These are phyloP conservation scores for Amaranthus tricolor DNA, from an alignment of 179 eudicot species.

Conservation along the genomic window DNA sequence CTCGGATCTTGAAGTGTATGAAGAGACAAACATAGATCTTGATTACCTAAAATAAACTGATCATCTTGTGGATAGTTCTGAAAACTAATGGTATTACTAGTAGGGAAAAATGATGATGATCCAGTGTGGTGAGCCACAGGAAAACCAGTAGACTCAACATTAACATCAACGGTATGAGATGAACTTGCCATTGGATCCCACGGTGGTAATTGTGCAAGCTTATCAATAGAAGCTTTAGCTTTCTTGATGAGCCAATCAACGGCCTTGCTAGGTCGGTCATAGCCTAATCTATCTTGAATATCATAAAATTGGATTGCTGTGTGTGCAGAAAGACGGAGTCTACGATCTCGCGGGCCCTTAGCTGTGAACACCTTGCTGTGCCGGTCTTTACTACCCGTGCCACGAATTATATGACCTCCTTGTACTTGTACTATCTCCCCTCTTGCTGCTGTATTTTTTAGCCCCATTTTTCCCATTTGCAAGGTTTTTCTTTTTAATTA, in stretches of 20 bases:
- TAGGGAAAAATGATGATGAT: conserved; percentile 36
- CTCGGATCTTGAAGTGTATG: conserved; percentile 43
- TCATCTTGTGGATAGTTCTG: conserved; percentile 31
- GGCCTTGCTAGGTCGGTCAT: conserved; percentile 68
- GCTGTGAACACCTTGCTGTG: conserved; percentile 74
- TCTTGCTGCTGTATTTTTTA: conserved; percentile 29
- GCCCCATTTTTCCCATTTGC: conserved; percentile 24
- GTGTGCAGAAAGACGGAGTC: conserved; percentile 63
- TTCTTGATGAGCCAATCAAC: conserved; percentile 72
- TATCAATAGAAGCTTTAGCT: conserved; percentile 54
- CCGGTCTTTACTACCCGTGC: conserved; percentile 60
- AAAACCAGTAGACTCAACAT: conserved; percentile 18
- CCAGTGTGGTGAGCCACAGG: conserved; percentile 21
- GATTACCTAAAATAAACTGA: background rate
- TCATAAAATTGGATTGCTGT: conserved; percentile 74
- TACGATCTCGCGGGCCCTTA: conserved; percentile 62
- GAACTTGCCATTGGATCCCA: conserved; percentile 30
- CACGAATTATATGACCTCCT: conserved; percentile 63
- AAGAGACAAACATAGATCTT: conserved; percentile 59
- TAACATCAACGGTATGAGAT: background rate
- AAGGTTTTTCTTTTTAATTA: background rate
- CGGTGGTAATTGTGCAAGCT: conserved; percentile 44
- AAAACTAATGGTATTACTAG: conserved; percentile 29
- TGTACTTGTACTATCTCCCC: conserved; percentile 56
- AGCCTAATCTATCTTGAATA: conserved; percentile 67